Conservation (phyloP, 2,329 filamentous ascomycete species). For the Colletotrichum siamense region DNA sequence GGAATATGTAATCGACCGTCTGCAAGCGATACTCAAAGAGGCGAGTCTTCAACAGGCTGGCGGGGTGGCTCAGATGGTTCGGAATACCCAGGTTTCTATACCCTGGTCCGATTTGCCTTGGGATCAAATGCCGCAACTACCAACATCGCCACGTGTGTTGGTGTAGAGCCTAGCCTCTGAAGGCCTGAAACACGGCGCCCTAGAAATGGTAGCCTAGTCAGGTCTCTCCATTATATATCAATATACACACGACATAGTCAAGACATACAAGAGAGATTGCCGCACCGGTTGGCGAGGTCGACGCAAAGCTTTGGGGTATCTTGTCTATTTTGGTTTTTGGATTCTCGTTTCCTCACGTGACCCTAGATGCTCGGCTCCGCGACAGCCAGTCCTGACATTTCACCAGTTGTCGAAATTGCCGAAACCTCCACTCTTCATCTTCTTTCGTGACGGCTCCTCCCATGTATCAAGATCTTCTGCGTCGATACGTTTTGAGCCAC, state of each 20-base stretch:
- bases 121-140: conserved; percentile 31
- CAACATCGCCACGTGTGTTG: conserved; percentile 26
- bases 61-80: conserved; percentile 46
- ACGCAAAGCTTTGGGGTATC: neutral
- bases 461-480: conserved; percentile 62
- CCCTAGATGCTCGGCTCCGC: neutral
- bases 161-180: conserved; percentile 25
- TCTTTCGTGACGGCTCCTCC: conserved; percentile 80
- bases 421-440: conserved; percentile 80
- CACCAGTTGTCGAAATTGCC: conserved; percentile 95
- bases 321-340: neutral
- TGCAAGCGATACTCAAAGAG: conserved; percentile 50
- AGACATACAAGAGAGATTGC: neutral
- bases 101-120: conserved; percentile 27
- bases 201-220: neutral
- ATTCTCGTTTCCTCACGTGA: neutral
- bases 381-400: neutral
- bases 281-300: neutral
- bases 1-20: conserved; percentile 48
- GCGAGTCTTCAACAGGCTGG: conserved; percentile 51
- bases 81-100: conserved; percentile 35
- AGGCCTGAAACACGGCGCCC: neutral
- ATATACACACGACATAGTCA: neutral
- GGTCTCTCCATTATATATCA: neutral
- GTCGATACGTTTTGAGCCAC: conserved; percentile 43